These are phyloP conservation scores for Urostyla sp. DNA, from an alignment of 73 alveolate species.

Conservation along the genomic window DNA sequence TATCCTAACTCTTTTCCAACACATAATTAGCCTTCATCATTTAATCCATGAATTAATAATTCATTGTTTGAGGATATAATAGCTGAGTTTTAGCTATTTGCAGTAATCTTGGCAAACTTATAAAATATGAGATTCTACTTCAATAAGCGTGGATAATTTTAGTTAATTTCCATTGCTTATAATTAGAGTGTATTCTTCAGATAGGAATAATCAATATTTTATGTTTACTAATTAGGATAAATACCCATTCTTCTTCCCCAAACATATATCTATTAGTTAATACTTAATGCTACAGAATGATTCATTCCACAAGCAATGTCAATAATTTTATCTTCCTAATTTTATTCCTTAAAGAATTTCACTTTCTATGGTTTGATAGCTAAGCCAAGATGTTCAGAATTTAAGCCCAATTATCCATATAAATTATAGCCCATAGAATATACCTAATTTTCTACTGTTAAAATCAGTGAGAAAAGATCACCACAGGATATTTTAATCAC, in stretches of 20 bases:
- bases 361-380: slow-evolving; percentile 8
- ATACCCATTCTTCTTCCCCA: slow-evolving; percentile 63
- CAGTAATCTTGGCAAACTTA: slow-evolving; percentile 13
- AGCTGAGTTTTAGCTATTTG: slow-evolving; percentile 24
- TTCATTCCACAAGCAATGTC: slow-evolving; percentile 22
- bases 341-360: neutral
- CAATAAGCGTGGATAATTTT: slow-evolving; percentile 23
- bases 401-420: slow-evolving; percentile 29
- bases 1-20: slow-evolving; percentile 31
- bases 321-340: slow-evolving; percentile 10
- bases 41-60: slow-evolving; percentile 23
- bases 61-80: slow-evolving; percentile 27
- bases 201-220: neutral
- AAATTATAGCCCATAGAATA: slow-evolving; percentile 40
- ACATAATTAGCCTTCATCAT: slow-evolving; percentile 23
- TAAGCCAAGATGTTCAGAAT: neutral
- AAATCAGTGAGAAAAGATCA: slow-evolving; percentile 10
- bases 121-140: slow-evolving; percentile 33
- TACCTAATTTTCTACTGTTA: slow-evolving; percentile 42
- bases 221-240: slow-evolving; percentile 1
- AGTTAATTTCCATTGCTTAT: slow-evolving; percentile 4
- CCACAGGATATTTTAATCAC: slow-evolving; percentile 41
- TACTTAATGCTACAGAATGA: neutral
- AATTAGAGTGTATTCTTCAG: neutral
- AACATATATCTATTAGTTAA: slow-evolving; percentile 10